These are phyloP conservation scores for sweet orange (Citrus sinensis) DNA, from an alignment of 345 rosid species.

Conservation along the genomic window DVS_A1.0 CM039169.1:1199501-1200000, in stretches of 20 bases:
- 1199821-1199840: background rate
- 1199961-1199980: no score
- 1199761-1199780: background rate
- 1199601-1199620: slow-evolving; percentile 36
- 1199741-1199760: no score
- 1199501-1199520: background rate
- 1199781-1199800: background rate
- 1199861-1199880: no score
- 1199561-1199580: slow-evolving; percentile 23
- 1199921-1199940: background rate
- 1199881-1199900: background rate
- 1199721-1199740: background rate
- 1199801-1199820: no score
- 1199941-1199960: no score
- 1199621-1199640: slow-evolving; percentile 29
- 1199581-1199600: slow-evolving; percentile 18
- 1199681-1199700: slow-evolving; percentile 18
- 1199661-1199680: slow-evolving; percentile 24
- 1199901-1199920: background rate
- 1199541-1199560: background rate
- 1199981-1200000: no score
- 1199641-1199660: slow-evolving; percentile 31
- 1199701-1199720: slow-evolving; percentile 41
- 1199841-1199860: no score
- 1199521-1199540: background rate